Percentiles rank a stretch among this genome's conserved stretches.
phyloP scores from a whole-genome alignment of 1,284 basidiomycete genomes.

The Sporisorium graminicola region DNA sequence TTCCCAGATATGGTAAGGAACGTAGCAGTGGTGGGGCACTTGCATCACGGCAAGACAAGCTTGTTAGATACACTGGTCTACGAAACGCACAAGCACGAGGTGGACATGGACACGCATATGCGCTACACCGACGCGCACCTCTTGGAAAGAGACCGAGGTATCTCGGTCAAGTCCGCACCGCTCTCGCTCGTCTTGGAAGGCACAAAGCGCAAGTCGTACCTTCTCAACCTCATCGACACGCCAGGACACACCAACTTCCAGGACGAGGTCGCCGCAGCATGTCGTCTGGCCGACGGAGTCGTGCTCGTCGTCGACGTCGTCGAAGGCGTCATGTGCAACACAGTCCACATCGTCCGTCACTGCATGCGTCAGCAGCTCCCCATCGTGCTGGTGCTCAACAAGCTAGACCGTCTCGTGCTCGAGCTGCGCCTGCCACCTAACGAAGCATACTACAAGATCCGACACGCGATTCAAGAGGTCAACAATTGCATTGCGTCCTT shows the following conservation, averaged over 20 bases:
- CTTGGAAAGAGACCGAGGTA: conserved; percentile 85
- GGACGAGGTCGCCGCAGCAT: conserved; percentile 91
- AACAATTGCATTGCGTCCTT: conserved; percentile 84
- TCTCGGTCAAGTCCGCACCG: conserved; percentile 96
- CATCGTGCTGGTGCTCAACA: conserved; percentile 95
- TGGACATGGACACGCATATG: conserved; percentile 70
- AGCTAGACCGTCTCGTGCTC: conserved; percentile 95
- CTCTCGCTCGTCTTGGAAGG: conserved; percentile 91
- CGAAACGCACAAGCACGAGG: conserved; percentile 91
- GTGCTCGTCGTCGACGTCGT: conserved; percentile 77
- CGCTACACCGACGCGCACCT: conserved; percentile 97
- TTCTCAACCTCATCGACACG: conserved; percentile 94
- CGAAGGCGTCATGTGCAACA: conserved; percentile 67
- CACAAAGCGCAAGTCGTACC: conserved; percentile 91
- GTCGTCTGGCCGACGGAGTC: conserved; percentile 92
- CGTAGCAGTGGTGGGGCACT: conserved; percentile 76
- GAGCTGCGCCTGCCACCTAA: conserved; percentile 94
- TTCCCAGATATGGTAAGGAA: conserved; percentile 92
- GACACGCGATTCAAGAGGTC: conserved; percentile 98
- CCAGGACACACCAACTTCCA: conserved; percentile 96
- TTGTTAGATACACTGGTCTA: conserved; percentile 96
- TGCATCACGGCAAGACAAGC: conserved; percentile 98
- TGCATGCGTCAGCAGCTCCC: conserved; percentile 76
- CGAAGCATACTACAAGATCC: conserved; percentile 99
- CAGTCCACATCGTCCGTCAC: conserved; percentile 60